Base-by-base conservation (phyloP, 257 asterid species). In the Rubia yunnanensis region DNA sequence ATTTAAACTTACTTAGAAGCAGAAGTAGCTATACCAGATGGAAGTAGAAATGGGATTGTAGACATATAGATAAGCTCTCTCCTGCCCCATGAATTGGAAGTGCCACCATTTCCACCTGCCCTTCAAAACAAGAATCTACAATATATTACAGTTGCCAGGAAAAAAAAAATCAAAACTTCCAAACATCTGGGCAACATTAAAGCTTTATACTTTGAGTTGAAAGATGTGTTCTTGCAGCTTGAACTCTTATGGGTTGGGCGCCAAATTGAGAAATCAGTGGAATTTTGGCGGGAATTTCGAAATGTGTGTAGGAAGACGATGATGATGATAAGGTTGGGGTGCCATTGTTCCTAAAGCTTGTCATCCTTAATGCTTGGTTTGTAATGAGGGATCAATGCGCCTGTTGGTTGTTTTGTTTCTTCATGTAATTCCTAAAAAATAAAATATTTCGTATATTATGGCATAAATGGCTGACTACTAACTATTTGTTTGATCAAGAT, bases 51-150 rank as follows among this genome's bases (percentile, higher is more conserved):
- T 73, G 95, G 74, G 70, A 88, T 35, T 49, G 85, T 68, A 10
- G 86, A 76, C 59, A 80, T 17, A 71, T 65, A 81, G 65, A 88
- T 32, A 35, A 88, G 74, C 66, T 64, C 76, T 74, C 97, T 88
- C 84, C 95, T 86, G 62, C 91, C 78, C 66, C 75, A 54, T 28
- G 63, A 32, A 70, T 60, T 57, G 6, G 68, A 60, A 26, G 30
- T 18, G 28, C 69, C 28, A 22, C 49, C 18, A 62, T 64, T 44
- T 44, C 52, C 52, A 44, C 22, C 82, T 80, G 69, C 64, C 49
- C 13, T 48, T 55, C 38, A 68, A 36, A 8, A 28, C 53, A 60
- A 44, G 30, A 73, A 70, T 63, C 31, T n/a, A 18, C 27, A 57
- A 49, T 65, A 10, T 55, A 53, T 44, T 4, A 48, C 41, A 30